phyloP scores from a whole-genome alignment of 1,284 basidiomycete species.

The Cutaneotrichosporon cyanovorans region DNA sequence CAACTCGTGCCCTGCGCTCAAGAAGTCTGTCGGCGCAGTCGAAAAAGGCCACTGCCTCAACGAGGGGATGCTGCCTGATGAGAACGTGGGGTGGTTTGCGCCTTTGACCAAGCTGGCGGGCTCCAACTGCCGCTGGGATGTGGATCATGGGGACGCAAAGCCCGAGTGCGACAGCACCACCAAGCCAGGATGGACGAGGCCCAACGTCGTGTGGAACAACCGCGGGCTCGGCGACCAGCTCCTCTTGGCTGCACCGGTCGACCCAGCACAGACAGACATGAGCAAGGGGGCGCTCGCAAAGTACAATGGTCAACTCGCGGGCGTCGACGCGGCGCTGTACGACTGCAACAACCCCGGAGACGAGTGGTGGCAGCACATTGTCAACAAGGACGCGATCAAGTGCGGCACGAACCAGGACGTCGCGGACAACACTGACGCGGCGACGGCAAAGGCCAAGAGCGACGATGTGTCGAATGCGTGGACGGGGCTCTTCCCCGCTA shows the following conservation, averaged over 20 bases:
- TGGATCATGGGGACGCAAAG: slow-evolving; percentile 5
- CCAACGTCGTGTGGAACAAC: slow-evolving; percentile 2
- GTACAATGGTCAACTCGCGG: not conserved
- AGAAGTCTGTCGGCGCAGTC: not conserved
- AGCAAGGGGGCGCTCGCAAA: not conserved
- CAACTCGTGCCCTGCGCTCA: not conserved
- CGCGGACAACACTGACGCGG: not conserved
- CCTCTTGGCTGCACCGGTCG: not conserved
- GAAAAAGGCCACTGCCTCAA: not conserved
- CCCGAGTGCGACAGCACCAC: slow-evolving; percentile 4
- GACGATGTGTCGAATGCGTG: not conserved
- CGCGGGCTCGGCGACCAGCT: not conserved
- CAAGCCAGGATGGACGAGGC: slow-evolving; percentile 7
- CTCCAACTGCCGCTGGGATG: slow-evolving; percentile 10
- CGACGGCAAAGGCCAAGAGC: not conserved
- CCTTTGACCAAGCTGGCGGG: slow-evolving; percentile 1
- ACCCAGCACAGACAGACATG: not conserved
- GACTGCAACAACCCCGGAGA: not conserved
- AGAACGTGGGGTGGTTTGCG: not conserved
- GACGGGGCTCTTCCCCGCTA: no score
- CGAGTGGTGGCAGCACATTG: not conserved
- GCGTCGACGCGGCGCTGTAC: not conserved
- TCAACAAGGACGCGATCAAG: not conserved
- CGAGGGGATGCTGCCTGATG: not conserved
- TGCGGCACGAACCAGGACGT: slow-evolving; percentile 1